phyloP scores from a whole-genome alignment of 805 yeast species.

The Wickerhamiella kurtzmanii region DNA sequence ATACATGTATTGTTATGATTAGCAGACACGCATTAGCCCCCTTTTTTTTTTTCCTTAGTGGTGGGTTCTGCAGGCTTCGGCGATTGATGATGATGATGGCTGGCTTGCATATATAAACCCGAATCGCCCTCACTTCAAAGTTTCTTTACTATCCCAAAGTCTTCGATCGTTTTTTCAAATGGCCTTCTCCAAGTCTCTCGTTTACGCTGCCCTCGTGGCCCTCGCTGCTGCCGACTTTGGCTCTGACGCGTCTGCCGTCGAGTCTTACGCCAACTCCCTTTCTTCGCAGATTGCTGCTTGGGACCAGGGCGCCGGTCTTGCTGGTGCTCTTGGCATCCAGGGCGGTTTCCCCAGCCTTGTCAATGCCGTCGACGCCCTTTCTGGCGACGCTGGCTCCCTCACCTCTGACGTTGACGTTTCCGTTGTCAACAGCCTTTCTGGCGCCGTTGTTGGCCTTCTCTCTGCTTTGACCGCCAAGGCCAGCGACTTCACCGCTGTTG shows the following conservation, averaged over 20 bases:
- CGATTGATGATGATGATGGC: too few species aligned
- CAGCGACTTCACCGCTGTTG: constrained; percentile 15
- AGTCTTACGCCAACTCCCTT: not conserved
- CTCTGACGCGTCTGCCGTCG: constrained; percentile 6
- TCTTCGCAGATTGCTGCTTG: not conserved
- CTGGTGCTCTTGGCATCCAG: constrained; percentile 1
- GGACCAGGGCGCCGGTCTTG: not conserved
- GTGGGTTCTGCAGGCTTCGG: too few species aligned
- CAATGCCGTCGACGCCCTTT: constrained; percentile 10
- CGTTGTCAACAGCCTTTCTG: constrained; percentile 6
- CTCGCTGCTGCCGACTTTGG: constrained; percentile 6
- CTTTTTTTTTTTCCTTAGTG: too few species aligned
- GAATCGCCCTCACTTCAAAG: too few species aligned
- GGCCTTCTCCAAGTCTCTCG: not conserved
- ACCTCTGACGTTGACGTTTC: constrained; percentile 9
- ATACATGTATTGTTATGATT: too few species aligned
- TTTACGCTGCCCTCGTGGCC: not conserved
- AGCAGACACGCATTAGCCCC: too few species aligned
- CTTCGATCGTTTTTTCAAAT: not conserved
- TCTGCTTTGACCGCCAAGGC: constrained; percentile 17
- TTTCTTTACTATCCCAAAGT: too few species aligned
- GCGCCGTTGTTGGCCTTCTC: constrained; percentile 13
- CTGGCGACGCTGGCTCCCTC: constrained; percentile 4
- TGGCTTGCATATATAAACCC: too few species aligned
- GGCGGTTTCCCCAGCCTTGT: constrained; percentile 8